Evolutionary conservation across 2,329 filamentous ascomycete genomes (phyloP).

Genomic region (Orbilia ellipsospora): DNA sequence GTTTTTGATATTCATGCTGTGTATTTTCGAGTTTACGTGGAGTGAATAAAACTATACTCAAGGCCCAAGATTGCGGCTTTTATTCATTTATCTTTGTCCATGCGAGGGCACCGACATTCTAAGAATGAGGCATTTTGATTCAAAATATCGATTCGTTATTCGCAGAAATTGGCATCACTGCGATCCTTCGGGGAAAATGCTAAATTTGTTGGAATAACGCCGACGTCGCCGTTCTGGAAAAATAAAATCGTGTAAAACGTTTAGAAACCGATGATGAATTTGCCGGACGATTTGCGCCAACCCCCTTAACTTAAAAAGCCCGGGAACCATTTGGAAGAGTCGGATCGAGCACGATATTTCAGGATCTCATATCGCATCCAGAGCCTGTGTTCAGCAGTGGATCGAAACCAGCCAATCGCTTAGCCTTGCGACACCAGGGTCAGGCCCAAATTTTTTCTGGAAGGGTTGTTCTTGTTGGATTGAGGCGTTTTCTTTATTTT

Average conservation of each 20-base stretch:
- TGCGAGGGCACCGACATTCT: too few relatives aligned
- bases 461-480: conserved; percentile 18
- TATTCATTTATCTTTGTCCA: too few relatives aligned
- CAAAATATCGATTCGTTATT: too few relatives aligned
- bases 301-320: conserved; percentile 4
- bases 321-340: conserved; percentile 24
- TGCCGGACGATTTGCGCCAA: conserved; percentile 37
- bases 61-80: too few relatives aligned
- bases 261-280: not conserved
- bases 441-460: conserved; percentile 23
- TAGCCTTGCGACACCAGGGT: conserved; percentile 44
- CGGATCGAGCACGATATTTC: conserved; percentile 39
- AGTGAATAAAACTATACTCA: too few relatives aligned
- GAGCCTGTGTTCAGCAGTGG: conserved; percentile 3
- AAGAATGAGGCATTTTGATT: too few relatives aligned
- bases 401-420: conserved; percentile 39
- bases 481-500: conserved; percentile 29
- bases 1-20: too few relatives aligned
- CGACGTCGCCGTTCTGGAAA: conserved; percentile 6
- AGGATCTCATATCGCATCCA: conserved; percentile 4
- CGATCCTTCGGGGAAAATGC: not conserved
- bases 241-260: conserved; percentile 1
- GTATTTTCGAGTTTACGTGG: too few relatives aligned
- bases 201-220: not conserved
- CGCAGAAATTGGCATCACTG: too few relatives aligned